Conservation (phyloP, 1,284 basidiomycete genomes). For the Apiotrichum porosum region DNA sequence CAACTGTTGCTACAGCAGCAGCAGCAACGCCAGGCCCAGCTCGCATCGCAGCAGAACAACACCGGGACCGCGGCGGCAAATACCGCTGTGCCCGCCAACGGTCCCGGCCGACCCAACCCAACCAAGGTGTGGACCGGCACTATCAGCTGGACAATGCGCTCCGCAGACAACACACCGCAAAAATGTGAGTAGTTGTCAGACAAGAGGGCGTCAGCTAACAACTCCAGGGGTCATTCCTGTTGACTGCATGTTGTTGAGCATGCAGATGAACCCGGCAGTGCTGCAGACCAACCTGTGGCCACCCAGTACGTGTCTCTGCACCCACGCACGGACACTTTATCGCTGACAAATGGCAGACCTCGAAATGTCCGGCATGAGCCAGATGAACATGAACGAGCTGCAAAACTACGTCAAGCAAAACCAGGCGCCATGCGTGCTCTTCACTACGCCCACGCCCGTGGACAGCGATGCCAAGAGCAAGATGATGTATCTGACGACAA, state of each 20-base stretch:
- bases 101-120: no score
- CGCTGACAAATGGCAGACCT: conserved; percentile 8
- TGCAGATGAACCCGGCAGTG: background rate
- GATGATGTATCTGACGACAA: conserved; percentile 13
- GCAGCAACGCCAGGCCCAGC: conserved; percentile 8
- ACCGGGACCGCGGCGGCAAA: background rate
- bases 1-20: conserved; percentile 6
- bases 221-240: conserved; percentile 12
- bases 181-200: conserved; percentile 6
- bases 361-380: conserved; percentile 14
- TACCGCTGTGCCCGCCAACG: no score
- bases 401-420: conserved; percentile 17
- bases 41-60: conserved; percentile 2
- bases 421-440: conserved; percentile 18
- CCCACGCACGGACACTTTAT: no score
- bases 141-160: conserved; percentile 15
- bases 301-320: conserved; percentile 12
- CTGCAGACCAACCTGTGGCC: conserved; percentile 15
- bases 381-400: conserved; percentile 17
- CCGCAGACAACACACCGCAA: conserved; percentile 6
- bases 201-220: background rate
- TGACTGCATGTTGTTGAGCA: conserved; percentile 11
- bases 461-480: conserved; percentile 9
- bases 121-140: conserved; percentile 11
- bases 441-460: background rate